These are phyloP conservation scores for Penicillium sp. DNA, from an alignment of 2,329 filamentous ascomycete genomes.

Conservation along the genomic window DNA sequence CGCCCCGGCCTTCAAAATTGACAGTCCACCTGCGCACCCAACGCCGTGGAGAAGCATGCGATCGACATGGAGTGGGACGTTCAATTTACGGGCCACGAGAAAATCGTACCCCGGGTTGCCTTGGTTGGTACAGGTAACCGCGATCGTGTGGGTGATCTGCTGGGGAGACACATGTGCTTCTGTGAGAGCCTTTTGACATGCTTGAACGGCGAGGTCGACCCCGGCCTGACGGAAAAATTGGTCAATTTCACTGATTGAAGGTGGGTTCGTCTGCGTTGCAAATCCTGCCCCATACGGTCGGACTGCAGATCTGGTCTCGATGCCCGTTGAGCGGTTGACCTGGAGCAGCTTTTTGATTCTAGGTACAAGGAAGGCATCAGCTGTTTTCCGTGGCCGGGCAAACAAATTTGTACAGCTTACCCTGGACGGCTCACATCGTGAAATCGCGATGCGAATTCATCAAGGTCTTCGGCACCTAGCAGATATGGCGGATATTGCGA, in stretches of 20 bases:
- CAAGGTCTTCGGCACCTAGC: neutral
- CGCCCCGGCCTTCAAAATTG: slow-evolving; percentile 61
- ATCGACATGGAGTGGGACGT: slow-evolving; percentile 58
- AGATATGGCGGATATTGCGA: slow-evolving; percentile 1
- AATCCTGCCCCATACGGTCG: neutral
- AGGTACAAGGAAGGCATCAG: neutral
- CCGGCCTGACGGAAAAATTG: neutral
- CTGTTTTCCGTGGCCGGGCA: no score
- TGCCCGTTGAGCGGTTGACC: neutral
- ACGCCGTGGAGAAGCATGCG: slow-evolving; percentile 66
- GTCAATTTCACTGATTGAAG: neutral
- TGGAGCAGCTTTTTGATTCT: neutral
- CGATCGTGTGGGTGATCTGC: slow-evolving; percentile 63
- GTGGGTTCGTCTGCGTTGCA: neutral
- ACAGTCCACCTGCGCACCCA: slow-evolving; percentile 64
- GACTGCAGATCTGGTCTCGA: slow-evolving; percentile 2
- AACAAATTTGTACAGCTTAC: neutral
- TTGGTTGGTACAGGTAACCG: slow-evolving; percentile 67
- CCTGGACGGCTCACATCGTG: neutral
- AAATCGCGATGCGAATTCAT: neutral
- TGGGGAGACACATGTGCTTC: neutral
- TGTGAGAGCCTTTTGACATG: neutral
- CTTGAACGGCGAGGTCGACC: neutral
- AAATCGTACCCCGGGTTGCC: slow-evolving; percentile 69
- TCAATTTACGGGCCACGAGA: slow-evolving; percentile 59